Evolutionary conservation across 116 monocot genomes (phyloP).

Genomic region (Posidonia oceanica): DNA sequence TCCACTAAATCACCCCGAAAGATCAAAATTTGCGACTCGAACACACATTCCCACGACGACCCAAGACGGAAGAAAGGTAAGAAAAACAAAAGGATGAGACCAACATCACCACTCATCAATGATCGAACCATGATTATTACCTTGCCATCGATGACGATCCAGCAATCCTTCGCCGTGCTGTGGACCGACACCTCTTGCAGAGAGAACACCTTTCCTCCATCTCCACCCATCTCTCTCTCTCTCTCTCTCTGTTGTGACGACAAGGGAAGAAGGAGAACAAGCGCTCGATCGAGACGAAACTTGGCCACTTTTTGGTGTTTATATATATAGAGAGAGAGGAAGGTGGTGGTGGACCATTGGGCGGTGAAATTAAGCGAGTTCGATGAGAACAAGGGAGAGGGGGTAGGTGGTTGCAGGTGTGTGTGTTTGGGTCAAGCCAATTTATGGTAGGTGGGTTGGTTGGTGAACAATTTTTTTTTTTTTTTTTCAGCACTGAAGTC

Average conservation of each 20-base stretch:
- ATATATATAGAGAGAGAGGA: background rate
- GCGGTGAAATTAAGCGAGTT: background rate
- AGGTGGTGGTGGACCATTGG: background rate
- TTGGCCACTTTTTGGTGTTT: background rate
- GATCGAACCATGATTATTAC: background rate
- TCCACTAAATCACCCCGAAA: too few relatives aligned
- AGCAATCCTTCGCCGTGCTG: conserved; percentile 13
- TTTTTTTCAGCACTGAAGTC: too few relatives aligned
- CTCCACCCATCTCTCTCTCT: conserved; percentile 1
- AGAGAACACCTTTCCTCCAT: conserved; percentile 5
- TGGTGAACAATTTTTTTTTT: too few relatives aligned
- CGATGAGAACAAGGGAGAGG: background rate
- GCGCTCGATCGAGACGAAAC: background rate
- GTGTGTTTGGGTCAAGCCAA: background rate
- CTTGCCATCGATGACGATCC: conserved; percentile 18
- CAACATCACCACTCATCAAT: background rate
- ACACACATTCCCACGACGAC: too few relatives aligned
- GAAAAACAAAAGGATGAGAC: background rate
- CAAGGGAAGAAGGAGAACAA: background rate
- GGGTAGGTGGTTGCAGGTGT: background rate
- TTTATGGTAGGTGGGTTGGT: background rate
- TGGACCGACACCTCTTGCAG: conserved; percentile 14
- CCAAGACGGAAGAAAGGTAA: background rate
- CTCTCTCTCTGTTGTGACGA: background rate
- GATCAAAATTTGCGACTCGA: too few relatives aligned